Base-by-base conservation (phyloP, 176 grass and related monocot species). In the Paspalum notatum region DNA sequence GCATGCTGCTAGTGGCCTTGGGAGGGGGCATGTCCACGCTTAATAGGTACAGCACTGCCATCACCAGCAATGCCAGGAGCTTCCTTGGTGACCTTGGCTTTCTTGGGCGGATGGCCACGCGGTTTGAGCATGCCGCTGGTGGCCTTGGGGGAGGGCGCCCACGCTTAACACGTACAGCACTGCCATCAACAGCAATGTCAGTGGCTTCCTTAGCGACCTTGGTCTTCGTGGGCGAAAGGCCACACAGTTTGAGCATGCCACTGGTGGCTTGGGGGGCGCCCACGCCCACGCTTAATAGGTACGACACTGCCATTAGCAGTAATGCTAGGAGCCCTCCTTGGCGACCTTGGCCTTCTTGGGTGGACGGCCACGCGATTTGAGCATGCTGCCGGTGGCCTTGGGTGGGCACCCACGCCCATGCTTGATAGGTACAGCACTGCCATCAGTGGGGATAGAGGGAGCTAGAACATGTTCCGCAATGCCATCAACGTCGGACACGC, bases 201-300 rank as follows among this genome's bases (percentile, higher is more conserved):
- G 77, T n/a, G 1, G 51, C 20, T 12, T 39, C 70, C 22, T 12
- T 3, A 3, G 6, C 17, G 42, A 85, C 68, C 72, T 82, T 85
- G 72, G 84, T 72, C 80, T 87, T 93, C 84, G 91, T 97, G 3
- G 81, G 80, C 0, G n/a, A n/a, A n/a, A n/a, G n/a, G n/a, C n/a
- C n/a, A n/a, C n/a, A n/a, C n/a, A 86, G 84, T 91, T 24, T 61
- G 5, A 11, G 12, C 85, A n/a, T n/a, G n/a, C n/a, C n/a, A n/a
- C n/a, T n/a, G n/a, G n/a, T n/a, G n/a, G n/a, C 94, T 97, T 16
- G 89, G 85, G 3, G 94, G 94, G 39, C 91, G 74, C 12, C 94
- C 94, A 7, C 94, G 85, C 11, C 91, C 94, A 4, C 88, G 90
- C 85, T 97, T 97, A 5, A 64, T 82, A 66, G 81, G 54, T 6